phyloP scores from a whole-genome alignment of 2,329 filamentous ascomycete genomes.

The Aspergillus sp. region DNA sequence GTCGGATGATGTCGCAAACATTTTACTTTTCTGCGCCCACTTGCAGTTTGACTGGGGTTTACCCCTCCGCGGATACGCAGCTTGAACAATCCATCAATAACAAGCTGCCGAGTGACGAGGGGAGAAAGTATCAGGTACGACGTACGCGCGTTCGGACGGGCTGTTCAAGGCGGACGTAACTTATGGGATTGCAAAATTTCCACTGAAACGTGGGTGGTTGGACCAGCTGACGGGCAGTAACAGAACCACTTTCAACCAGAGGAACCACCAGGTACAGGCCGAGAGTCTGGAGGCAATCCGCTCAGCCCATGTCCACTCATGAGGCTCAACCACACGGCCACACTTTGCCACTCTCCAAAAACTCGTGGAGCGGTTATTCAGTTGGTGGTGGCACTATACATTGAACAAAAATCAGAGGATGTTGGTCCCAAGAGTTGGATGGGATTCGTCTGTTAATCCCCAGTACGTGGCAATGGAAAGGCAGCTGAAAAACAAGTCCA shows the following conservation, averaged over 20 bases:
- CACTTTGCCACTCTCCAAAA: conserved; percentile 2
- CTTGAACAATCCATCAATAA: conserved; percentile 8
- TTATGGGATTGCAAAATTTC: neutral
- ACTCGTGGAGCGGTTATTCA: neutral
- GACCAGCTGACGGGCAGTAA: neutral
- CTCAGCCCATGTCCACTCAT: conserved; percentile 3
- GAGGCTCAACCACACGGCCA: conserved; percentile 5
- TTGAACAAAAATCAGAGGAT: neutral
- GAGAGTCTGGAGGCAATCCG: conserved; percentile 3
- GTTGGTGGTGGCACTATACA: conserved; percentile 6
- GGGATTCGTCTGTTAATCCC: neutral
- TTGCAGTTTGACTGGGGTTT: neutral
- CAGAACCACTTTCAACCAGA: conserved; percentile 1
- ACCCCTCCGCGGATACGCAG: neutral
- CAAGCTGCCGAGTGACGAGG: neutral
- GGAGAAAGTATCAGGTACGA: neutral
- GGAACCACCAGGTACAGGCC: conserved; percentile 6
- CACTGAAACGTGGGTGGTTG: conserved; percentile 1
- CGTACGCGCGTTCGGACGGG: conserved; percentile 7
- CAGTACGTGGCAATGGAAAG: neutral
- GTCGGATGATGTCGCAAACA: neutral
- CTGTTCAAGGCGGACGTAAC: neutral
- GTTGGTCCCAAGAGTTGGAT: neutral
- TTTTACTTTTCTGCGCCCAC: neutral
- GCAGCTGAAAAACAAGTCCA: neutral